Evolutionary conservation across 2,329 filamentous ascomycete species (phyloP).

Genomic region (Cadophora sp.): DNA sequence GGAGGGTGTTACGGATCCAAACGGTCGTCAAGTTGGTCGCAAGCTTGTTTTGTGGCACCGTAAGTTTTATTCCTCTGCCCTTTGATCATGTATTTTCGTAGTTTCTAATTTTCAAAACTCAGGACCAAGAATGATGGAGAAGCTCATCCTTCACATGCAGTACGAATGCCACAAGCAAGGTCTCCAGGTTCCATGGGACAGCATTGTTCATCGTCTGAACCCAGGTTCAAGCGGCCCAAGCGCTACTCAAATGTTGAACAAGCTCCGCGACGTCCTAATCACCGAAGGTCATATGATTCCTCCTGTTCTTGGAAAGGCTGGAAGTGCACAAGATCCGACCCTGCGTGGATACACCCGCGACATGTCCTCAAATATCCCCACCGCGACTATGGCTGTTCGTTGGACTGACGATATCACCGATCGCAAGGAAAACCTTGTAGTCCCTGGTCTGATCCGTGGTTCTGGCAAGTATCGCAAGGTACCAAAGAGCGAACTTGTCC

Average conservation of each 20-base stretch:
- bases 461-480: constrained; percentile 39
- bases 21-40: constrained; percentile 48
- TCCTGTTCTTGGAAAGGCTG: constrained; percentile 37
- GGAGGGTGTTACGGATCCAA: constrained; percentile 31
- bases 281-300: constrained; percentile 43
- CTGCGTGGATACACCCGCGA: constrained; percentile 41
- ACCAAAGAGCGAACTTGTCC: constrained; percentile 11
- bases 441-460: constrained; percentile 36
- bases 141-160: constrained; percentile 50
- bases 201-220: constrained; percentile 37
- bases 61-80: constrained; percentile 41
- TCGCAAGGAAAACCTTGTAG: constrained; percentile 31
- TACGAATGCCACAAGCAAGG: constrained; percentile 47
- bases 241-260: constrained; percentile 38
- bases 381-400: constrained; percentile 24
- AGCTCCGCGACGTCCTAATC: constrained; percentile 37
- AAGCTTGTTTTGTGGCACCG: constrained; percentile 53
- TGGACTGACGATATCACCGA: constrained; percentile 38
- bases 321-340: constrained; percentile 12
- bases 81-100: not conserved
- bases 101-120: not conserved
- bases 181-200: constrained; percentile 39
- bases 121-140: constrained; percentile 57
- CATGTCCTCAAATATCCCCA: constrained; percentile 17
- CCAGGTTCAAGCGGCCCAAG: constrained; percentile 38